Percentiles rank a stretch among this genome's conserved stretches.
These are phyloP conservation scores for Ophioceras dolichostomum DNA, from an alignment of 2,329 filamentous ascomycete species.

Conservation along the genomic window DNA sequence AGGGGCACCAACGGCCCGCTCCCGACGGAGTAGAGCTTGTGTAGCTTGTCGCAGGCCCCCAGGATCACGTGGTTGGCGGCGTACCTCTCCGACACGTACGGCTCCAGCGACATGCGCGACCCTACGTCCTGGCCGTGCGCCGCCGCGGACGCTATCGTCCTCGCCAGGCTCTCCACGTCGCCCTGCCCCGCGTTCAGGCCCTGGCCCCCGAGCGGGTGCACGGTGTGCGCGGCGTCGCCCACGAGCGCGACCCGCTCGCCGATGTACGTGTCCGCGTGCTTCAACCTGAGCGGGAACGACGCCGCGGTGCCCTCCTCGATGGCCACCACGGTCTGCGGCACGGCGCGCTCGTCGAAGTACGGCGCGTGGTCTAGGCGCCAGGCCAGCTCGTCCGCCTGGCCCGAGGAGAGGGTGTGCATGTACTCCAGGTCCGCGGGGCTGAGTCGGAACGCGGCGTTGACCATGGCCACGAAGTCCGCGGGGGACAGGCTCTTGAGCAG, in stretches of 20 bases:
- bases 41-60: constrained; percentile 77
- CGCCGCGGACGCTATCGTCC: constrained; percentile 64
- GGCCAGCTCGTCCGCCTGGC: constrained; percentile 59
- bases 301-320: constrained; percentile 74
- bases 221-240: constrained; percentile 88
- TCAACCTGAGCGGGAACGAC: constrained; percentile 81
- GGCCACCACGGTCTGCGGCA: constrained; percentile 54
- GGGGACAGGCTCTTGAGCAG: constrained; percentile 64
- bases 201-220: constrained; percentile 89
- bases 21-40: constrained; percentile 79
- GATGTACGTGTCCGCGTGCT: constrained; percentile 89
- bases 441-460: constrained; percentile 88
- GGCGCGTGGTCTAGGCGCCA: constrained; percentile 65
- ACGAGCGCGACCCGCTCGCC: constrained; percentile 83
- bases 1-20: constrained; percentile 70
- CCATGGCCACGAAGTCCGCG: constrained; percentile 68
- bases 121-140: constrained; percentile 82
- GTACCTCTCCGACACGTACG: constrained; percentile 73
- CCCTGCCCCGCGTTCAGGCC: constrained; percentile 88
- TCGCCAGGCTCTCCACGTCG: constrained; percentile 70
- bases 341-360: constrained; percentile 35
- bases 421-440: constrained; percentile 68
- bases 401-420: constrained; percentile 52
- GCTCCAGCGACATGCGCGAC: constrained; percentile 62
- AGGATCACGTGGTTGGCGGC: constrained; percentile 68